Conservation (phyloP, 352 stramenopile genomes). For the Stephanocyclus meneghinianus region DNA sequence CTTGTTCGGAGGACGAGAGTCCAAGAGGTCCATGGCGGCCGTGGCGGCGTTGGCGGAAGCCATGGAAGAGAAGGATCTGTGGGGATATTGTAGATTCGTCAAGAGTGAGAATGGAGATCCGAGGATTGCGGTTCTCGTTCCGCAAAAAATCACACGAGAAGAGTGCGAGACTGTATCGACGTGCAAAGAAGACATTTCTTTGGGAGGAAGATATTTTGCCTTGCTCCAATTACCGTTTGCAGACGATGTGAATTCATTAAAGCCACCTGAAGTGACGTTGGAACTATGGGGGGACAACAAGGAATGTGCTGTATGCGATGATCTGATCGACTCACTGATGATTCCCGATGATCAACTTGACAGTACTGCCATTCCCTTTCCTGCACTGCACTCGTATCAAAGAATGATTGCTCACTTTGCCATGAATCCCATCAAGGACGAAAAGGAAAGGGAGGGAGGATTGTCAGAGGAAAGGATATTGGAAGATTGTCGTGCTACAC, state of each 20-base stretch:
- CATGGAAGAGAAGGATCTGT: constrained; percentile 50
- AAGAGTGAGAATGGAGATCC: constrained; percentile 62
- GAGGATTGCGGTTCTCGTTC: constrained; percentile 63
- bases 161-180: not conserved
- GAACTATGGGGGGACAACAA: constrained; percentile 25
- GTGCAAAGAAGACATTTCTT: not conserved
- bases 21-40: constrained; percentile 47
- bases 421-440: constrained; percentile 35
- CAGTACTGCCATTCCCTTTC: constrained; percentile 34
- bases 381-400: constrained; percentile 33
- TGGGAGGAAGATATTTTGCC: constrained; percentile 39
- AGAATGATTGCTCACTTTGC: constrained; percentile 46
- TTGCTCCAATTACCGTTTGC: constrained; percentile 75
- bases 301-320: constrained; percentile 47
- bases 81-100: constrained; percentile 64
- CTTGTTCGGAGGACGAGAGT: constrained; percentile 58
- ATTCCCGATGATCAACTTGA: constrained; percentile 57
- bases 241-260: constrained; percentile 57
- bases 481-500: constrained; percentile 23
- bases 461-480: constrained; percentile 38
- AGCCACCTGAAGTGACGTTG: constrained; percentile 15
- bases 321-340: constrained; percentile 75
- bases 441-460: constrained; percentile 24
- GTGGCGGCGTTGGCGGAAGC: constrained; percentile 62
- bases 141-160: constrained; percentile 16